phyloP scores from a whole-genome alignment of 345 rosid genomes.

The Arabis hirsuta region DNA sequence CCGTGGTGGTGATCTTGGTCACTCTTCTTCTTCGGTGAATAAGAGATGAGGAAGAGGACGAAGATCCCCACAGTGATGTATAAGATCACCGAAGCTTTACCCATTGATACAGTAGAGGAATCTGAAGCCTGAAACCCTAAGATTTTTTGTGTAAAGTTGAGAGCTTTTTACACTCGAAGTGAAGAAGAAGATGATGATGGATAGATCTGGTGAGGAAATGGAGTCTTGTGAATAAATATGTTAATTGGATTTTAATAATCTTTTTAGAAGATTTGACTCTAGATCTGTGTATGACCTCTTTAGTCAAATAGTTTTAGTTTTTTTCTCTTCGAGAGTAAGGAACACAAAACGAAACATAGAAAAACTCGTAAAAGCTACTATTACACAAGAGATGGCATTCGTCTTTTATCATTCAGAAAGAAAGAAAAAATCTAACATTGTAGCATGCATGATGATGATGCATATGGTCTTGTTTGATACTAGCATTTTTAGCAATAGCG shows the following conservation, averaged over 20 bases:
- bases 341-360: no score
- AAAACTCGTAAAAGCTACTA: no score
- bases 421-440: no score
- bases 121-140: conserved; percentile 36
- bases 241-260: neutral
- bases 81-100: conserved; percentile 49
- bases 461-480: no score
- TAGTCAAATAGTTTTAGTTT: conserved; percentile 11
- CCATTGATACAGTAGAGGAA: conserved; percentile 37
- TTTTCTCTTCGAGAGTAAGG: neutral
- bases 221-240: neutral
- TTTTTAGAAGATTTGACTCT: conserved; percentile 23
- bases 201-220: conserved; percentile 22
- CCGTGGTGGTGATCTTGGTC: conserved; percentile 44
- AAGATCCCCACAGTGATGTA: conserved; percentile 59
- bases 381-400: no score
- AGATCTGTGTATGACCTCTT: conserved; percentile 4
- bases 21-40: conserved; percentile 51
- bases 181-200: conserved; percentile 2
- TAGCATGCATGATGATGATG: no score
- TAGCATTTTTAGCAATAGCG: no score
- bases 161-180: conserved; percentile 21
- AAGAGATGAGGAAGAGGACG: conserved; percentile 59
- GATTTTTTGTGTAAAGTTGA: neutral
- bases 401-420: no score